These are phyloP conservation scores for Vaccinium corymbosum DNA, from an alignment of 148 eudicot genomes.

Conservation along the genomic window DNA sequence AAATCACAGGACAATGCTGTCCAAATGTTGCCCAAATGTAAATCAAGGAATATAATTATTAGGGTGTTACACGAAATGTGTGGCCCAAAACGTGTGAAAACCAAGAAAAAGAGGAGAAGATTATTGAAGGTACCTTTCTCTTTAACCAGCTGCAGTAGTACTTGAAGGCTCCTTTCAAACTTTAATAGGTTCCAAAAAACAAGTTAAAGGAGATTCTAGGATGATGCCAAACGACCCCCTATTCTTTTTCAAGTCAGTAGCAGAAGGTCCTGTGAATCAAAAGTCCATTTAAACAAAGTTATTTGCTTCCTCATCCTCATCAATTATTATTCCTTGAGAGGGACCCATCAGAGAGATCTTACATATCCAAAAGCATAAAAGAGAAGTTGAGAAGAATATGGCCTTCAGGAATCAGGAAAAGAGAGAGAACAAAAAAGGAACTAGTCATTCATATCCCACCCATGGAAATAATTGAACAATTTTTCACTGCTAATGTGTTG, in stretches of 20 bases:
- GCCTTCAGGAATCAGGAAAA: slow-evolving; percentile 59
- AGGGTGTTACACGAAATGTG: slow-evolving; percentile 11
- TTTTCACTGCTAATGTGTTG: slow-evolving; percentile 20
- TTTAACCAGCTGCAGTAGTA: slow-evolving; percentile 46
- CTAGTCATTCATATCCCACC: slow-evolving; percentile 40
- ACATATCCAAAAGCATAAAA: slow-evolving; percentile 44
- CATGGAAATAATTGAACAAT: slow-evolving; percentile 31
- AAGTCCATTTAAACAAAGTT: slow-evolving; percentile 38
- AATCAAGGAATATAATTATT: background rate
- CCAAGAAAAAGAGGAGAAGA: slow-evolving; percentile 16
- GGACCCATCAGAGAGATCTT: slow-evolving; percentile 46
- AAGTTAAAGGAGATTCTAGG: slow-evolving; percentile 62
- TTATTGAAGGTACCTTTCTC: slow-evolving; percentile 37
- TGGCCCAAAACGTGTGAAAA: slow-evolving; percentile 45
- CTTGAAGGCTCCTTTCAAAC: slow-evolving; percentile 41
- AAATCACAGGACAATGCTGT: background rate
- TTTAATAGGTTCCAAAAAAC: slow-evolving; percentile 52
- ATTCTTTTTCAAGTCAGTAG: slow-evolving; percentile 18
- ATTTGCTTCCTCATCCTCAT: slow-evolving; percentile 22
- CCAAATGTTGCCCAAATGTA: background rate
- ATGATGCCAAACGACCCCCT: slow-evolving; percentile 54
- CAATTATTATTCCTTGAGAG: slow-evolving; percentile 63
- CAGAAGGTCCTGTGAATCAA: slow-evolving; percentile 57
- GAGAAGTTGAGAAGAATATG: slow-evolving; percentile 40
- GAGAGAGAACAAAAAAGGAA: slow-evolving; percentile 28